Evolutionary conservation across 805 yeast species (phyloP).

Genomic region (Jamesozyma lodderae): DNA sequence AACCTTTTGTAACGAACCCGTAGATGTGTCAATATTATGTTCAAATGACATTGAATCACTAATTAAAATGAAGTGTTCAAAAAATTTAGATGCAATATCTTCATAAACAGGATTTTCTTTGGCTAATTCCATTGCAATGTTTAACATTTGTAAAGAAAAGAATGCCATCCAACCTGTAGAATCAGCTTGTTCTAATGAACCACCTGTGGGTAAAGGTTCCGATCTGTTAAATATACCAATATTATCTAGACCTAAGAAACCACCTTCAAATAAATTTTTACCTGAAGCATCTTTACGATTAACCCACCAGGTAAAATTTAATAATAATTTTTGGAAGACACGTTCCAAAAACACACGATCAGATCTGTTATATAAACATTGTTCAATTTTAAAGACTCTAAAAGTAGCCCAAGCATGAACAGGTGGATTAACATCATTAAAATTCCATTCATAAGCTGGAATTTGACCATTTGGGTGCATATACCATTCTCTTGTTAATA

Average conservation of each 20-base stretch:
- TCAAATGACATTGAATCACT: constrained; percentile 87
- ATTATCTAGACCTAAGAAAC: constrained; percentile 85
- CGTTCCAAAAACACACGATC: constrained; percentile 79
- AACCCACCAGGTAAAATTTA: constrained; percentile 97
- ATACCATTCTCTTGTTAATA: constrained; percentile 89
- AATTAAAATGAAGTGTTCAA: constrained; percentile 83
- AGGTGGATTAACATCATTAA: constrained; percentile 92
- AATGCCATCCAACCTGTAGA: constrained; percentile 98
- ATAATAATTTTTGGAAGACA: constrained; percentile 82
- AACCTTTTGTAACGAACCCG: constrained; percentile 32
- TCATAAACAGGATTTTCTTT: constrained; percentile 80
- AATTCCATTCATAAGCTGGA: constrained; percentile 96
- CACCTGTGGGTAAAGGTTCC: constrained; percentile 90
- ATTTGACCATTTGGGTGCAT: constrained; percentile 98
- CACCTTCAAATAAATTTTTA: constrained; percentile 87
- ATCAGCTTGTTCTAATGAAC: constrained; percentile 84
- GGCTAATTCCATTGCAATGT: constrained; percentile 84
- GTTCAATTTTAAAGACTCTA: constrained; percentile 77
- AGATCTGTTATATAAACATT: constrained; percentile 72
- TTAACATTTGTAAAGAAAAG: constrained; percentile 81
- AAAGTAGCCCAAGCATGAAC: constrained; percentile 95
- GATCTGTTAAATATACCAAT: constrained; percentile 89
- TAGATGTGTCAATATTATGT: constrained; percentile 24
- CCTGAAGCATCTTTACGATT: constrained; percentile 83
- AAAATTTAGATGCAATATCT: constrained; percentile 87